Percentiles rank a stretch among this genome's conserved stretches.
These are phyloP conservation scores for Sutorius australiensis DNA, from an alignment of 768 basidiomycete species.

Conservation along the genomic window DNA sequence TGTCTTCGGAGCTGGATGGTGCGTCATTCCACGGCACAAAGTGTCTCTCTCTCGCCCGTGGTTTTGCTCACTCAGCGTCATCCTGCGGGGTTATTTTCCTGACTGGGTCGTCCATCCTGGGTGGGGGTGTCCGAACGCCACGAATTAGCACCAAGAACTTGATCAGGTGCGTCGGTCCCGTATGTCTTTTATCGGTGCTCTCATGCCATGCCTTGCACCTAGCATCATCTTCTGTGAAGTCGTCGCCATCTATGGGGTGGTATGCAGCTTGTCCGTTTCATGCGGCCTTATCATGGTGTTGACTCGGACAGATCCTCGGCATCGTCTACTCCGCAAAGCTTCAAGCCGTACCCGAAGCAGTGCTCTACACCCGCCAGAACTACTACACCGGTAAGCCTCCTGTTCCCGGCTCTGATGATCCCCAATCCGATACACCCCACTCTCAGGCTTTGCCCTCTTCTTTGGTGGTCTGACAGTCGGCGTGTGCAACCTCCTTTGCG, in stretches of 20 bases:
- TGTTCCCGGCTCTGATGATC: background rate
- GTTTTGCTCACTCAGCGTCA: background rate
- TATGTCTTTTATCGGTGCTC: background rate
- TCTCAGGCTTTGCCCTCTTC: constrained; percentile 83
- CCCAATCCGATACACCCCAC: background rate
- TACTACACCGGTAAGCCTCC: constrained; percentile 77
- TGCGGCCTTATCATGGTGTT: background rate
- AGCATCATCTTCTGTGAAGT: constrained; percentile 99
- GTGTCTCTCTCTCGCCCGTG: background rate
- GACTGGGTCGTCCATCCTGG: constrained; percentile 94
- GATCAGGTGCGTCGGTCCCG: constrained; percentile 63
- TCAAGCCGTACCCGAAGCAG: constrained; percentile 50
- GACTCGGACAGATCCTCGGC: constrained; percentile 69
- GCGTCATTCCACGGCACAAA: constrained; percentile 24
- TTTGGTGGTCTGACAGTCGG: constrained; percentile 97
- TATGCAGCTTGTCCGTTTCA: constrained; percentile 34
- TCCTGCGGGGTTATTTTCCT: constrained; percentile 88
- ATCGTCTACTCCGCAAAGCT: constrained; percentile 94
- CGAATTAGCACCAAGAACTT: constrained; percentile 96
- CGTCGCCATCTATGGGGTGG: constrained; percentile 96
- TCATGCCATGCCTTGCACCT: background rate
- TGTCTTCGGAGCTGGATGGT: constrained; percentile 96
- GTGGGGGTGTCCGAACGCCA: constrained; percentile 91
- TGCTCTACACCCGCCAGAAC: constrained; percentile 79
- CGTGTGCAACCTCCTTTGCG: constrained; percentile 90